phyloP scores from a whole-genome alignment of 257 asterid genomes.

The Knoxia roxburghii region DNA sequence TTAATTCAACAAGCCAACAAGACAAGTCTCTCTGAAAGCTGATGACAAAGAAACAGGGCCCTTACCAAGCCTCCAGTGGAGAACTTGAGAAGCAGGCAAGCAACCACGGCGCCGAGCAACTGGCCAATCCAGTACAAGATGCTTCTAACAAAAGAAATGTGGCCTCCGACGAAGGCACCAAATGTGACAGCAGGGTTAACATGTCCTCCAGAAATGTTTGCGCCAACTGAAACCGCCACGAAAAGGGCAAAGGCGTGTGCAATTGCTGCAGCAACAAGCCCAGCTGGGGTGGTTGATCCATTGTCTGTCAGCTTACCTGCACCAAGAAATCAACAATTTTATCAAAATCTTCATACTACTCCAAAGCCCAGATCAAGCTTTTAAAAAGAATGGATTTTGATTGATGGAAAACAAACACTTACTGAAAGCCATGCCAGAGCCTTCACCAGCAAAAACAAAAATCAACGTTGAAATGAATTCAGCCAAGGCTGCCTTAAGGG shows the following conservation, averaged over 20 bases:
- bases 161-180: constrained; percentile 77
- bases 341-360: no score
- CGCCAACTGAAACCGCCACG: constrained; percentile 71
- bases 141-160: constrained; percentile 49
- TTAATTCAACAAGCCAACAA: constrained; percentile 36
- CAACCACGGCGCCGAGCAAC: constrained; percentile 65
- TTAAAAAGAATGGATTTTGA: no score
- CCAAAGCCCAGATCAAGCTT: no score
- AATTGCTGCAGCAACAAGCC: constrained; percentile 53
- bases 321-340: not conserved
- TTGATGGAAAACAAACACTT: no score
- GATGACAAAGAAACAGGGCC: no score
- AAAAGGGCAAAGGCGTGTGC: constrained; percentile 80
- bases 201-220: constrained; percentile 85
- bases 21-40: no score
- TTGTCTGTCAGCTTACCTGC: constrained; percentile 57
- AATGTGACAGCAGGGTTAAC: constrained; percentile 85
- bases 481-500: constrained; percentile 70
- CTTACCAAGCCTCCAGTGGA: constrained; percentile 72
- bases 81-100: constrained; percentile 66
- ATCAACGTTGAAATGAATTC: constrained; percentile 81
- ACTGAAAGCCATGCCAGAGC: constrained; percentile 92
- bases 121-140: constrained; percentile 77
- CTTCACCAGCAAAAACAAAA: constrained; percentile 77
- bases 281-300: constrained; percentile 61